Conservation (phyloP, 345 rosid genomes). For the Angophora floribunda region DNA sequence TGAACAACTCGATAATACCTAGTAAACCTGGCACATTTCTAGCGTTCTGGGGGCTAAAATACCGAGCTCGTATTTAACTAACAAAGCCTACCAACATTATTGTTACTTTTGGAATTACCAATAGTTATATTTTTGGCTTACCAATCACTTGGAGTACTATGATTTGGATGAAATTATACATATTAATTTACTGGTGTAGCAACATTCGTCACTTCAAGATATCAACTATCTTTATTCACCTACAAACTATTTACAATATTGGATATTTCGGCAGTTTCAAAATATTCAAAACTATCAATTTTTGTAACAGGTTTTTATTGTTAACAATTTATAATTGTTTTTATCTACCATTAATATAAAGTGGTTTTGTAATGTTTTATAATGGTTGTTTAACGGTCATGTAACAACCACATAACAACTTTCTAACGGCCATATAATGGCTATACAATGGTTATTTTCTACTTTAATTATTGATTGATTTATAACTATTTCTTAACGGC, state of each 20-base stretch:
- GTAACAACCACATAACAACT: no score
- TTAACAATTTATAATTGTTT: no score
- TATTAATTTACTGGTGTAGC: not conserved
- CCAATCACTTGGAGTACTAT: not conserved
- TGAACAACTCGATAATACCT: not conserved
- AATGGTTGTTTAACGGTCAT: no score
- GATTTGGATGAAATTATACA: not conserved
- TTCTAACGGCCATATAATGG: no score
- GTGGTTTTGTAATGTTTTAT: no score
- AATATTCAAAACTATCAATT: no score
- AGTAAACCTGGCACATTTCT: not conserved
- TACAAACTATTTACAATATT: not conserved
- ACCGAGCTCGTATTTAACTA: not conserved
- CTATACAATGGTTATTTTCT: no score
- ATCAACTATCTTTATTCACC: not conserved
- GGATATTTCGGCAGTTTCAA: no score
- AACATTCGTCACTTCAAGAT: not conserved
- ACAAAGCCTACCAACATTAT: not conserved
- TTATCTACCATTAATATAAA: no score
- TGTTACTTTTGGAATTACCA: not conserved
- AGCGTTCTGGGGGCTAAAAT: not conserved
- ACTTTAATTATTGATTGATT: no score
- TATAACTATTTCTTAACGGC: no score
- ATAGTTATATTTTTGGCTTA: not conserved
- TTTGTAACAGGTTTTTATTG: no score